Base-by-base conservation (phyloP, 768 basidiomycete genomes). In the Xanthoconium stramineum region DNA sequence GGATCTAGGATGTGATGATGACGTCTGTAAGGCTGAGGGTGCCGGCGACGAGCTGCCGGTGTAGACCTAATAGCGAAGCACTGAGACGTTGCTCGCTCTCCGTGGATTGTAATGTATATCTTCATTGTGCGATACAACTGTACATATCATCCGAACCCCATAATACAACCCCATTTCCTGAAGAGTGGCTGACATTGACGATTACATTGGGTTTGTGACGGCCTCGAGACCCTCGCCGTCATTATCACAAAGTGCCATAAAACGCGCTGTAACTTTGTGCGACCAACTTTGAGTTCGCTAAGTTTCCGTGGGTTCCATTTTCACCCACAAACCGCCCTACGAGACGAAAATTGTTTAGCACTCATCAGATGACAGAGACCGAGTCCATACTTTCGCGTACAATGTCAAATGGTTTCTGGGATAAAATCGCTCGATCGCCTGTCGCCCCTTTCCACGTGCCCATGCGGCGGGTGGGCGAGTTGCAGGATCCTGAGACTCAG, bases 311-410 rank as follows among this genome's bases (percentile, higher is more conserved):
- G 70, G 64, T 19, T 62, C 65, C 78, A 79, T 76, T 52, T 66
- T 75, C 32, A 78, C 71, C 79, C 80, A 80, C 20, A 80, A 57
- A 12, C 80, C 79, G 2, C 77, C 78, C 78, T 78, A 39, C 2
- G n/a, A 47, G 20, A 14, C 10, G 50, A 37, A 24, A 24, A 24
- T 24, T 24, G 24, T 24, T 24, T 24, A 24, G 24, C 15, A 19
- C 14, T 10, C 44, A 42, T 1, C 1, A 2, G 32, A 24, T 9
- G 8, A 30, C 10, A 17, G 13, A 10, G 29, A 28, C 19, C 8
- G 33, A 39, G 40, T 47, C 14, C 75, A 47, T 57, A 78, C 76
- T 70, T 75, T 68, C 17, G 74, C 68, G 30, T 72, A 72, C 57
- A 74, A 45, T 1, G 72, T 75, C 8, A 75, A 44, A 35, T 74